Evolutionary conservation across 2,329 filamentous ascomycete species (phyloP).

Genomic region (Pseudogymnoascus sp.): DNA sequence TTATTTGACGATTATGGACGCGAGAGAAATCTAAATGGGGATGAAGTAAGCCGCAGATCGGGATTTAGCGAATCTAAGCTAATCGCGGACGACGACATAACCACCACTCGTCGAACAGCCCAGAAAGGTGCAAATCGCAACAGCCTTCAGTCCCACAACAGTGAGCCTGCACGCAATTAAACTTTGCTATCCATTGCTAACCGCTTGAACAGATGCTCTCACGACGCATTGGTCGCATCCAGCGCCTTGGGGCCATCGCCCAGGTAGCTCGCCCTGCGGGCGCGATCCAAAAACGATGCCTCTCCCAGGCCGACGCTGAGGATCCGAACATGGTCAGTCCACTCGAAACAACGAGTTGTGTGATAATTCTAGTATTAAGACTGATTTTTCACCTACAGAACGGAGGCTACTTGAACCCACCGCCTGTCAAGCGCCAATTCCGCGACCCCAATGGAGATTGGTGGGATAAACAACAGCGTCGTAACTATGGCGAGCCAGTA

Average conservation of each 20-base stretch:
- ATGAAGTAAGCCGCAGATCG: slow-evolving; percentile 11
- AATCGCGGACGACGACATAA: slow-evolving; percentile 44
- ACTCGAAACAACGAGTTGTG: not conserved
- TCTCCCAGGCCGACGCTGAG: slow-evolving; percentile 44
- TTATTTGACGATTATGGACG: slow-evolving; percentile 8
- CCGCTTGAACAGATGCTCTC: slow-evolving; percentile 31
- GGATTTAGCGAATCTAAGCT: slow-evolving; percentile 23
- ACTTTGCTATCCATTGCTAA: not conserved
- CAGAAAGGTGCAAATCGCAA: slow-evolving; percentile 7
- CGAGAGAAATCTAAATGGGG: slow-evolving; percentile 10
- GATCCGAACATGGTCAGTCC: slow-evolving; percentile 59
- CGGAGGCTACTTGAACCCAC: slow-evolving; percentile 75
- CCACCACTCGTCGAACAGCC: slow-evolving; percentile 28
- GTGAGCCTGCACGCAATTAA: not conserved
- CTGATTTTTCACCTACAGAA: slow-evolving; percentile 46
- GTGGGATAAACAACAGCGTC: slow-evolving; percentile 96
- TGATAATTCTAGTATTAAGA: not conserved
- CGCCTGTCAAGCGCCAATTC: slow-evolving; percentile 75
- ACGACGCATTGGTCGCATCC: slow-evolving; percentile 34
- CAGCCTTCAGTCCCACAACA: slow-evolving; percentile 9
- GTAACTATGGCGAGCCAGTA: slow-evolving; percentile 92
- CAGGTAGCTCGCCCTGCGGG: slow-evolving; percentile 23
- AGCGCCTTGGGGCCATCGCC: slow-evolving; percentile 29
- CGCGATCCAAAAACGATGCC: slow-evolving; percentile 29
- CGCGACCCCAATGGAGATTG: slow-evolving; percentile 88